Evolutionary conservation across 805 yeast species (phyloP).

Genomic region (Kluyveromyces lactis): DNA sequence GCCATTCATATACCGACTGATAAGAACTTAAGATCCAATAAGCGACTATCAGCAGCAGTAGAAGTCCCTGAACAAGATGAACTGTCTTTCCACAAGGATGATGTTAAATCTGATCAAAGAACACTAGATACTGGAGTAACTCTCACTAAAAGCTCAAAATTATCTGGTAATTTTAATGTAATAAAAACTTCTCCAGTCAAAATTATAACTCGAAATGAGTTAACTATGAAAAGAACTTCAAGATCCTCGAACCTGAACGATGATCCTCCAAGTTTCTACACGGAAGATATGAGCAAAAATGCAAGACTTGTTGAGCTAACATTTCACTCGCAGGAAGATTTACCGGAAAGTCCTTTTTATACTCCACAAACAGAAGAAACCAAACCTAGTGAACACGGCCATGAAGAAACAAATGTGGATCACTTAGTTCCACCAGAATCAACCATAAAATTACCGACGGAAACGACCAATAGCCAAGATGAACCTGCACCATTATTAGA

Average conservation of each 20-base stretch:
- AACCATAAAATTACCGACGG: not conserved
- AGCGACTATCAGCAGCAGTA: not conserved
- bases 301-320: conserved; percentile 17
- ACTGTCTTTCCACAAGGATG: not conserved
- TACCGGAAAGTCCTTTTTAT: conserved; percentile 8
- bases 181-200: conserved; percentile 18
- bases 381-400: not conserved
- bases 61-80: not conserved
- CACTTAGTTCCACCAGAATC: conserved; percentile 1
- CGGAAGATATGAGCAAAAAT: conserved; percentile 7
- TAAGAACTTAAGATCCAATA: not conserved
- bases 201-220: conserved; percentile 3
- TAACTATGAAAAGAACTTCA: conserved; percentile 6
- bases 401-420: not conserved
- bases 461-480: not conserved
- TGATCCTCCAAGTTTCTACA: not conserved
- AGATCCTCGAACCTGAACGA: conserved; percentile 16
- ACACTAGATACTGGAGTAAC: not conserved
- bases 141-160: not conserved
- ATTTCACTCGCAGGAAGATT: conserved; percentile 19
- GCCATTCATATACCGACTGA: conserved; percentile 1
- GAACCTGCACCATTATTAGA: conserved; percentile 8
- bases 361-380: conserved; percentile 10
- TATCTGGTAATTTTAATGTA: conserved; percentile 14
- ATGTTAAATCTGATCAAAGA: not conserved